phyloP scores from a whole-genome alignment of 495 filamentous ascomycete genomes.

The Acidomyces sp. region DNA sequence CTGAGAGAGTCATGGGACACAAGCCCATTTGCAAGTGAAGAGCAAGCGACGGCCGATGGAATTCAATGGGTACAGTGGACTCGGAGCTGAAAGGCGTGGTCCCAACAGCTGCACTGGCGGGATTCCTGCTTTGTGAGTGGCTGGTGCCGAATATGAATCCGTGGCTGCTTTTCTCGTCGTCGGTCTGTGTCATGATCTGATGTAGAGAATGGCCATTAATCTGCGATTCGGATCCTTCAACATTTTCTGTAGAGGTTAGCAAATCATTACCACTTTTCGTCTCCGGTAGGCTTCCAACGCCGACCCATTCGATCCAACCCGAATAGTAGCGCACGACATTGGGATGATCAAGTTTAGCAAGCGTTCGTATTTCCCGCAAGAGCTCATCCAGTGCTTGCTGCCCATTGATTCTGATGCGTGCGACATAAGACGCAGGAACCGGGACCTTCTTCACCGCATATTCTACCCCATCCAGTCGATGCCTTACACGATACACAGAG shows the following conservation, averaged over 20 bases:
- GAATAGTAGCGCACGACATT: slow-evolving; percentile 31
- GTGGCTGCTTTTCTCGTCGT: neutral
- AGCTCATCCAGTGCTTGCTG: slow-evolving; percentile 25
- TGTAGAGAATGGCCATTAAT: neutral
- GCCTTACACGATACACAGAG: slow-evolving; percentile 28
- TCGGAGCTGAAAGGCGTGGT: neutral
- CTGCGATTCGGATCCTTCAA: neutral
- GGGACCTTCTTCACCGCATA: slow-evolving; percentile 37
- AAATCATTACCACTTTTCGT: neutral
- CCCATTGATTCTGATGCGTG: slow-evolving; percentile 20
- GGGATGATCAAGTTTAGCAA: slow-evolving; percentile 27
- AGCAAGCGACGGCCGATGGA: slow-evolving; percentile 1
- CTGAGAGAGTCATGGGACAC: slow-evolving; percentile 30
- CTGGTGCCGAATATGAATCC: slow-evolving; percentile 3
- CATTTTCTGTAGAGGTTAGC: neutral
- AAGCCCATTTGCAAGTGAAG: slow-evolving; percentile 34
- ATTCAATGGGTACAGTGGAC: neutral
- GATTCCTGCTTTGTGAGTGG: neutral
- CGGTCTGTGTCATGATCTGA: neutral
- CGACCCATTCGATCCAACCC: slow-evolving; percentile 28
- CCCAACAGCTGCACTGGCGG: neutral
- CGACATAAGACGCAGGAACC: slow-evolving; percentile 19
- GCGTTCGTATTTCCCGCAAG: slow-evolving; percentile 27
- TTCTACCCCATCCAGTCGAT: slow-evolving; percentile 27
- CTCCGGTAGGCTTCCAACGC: neutral